Base-by-base conservation (phyloP, 768 basidiomycete species). In the Collybia nuda region DNA sequence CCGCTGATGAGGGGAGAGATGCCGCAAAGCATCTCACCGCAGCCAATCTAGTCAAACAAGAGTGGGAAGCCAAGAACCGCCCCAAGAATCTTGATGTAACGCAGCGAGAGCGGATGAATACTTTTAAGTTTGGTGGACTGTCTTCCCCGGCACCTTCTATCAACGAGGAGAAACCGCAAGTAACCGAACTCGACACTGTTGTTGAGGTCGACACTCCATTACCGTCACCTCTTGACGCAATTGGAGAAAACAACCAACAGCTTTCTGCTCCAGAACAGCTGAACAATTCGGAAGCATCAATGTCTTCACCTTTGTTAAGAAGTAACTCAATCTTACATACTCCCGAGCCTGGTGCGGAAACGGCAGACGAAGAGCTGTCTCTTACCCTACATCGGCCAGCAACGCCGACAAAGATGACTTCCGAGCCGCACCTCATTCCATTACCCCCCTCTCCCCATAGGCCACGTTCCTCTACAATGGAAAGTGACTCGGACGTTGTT, bases 41-140 rank as follows among this genome's bases (percentile, higher is more conserved):
- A 6, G 83, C 83, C 5, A 71, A 73, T 48, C 72, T 63, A 51
- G 69, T 85, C 59, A 84, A 81, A 61, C 67, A 74, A 40, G 72
- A 74, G 46, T 85, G 82, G 82, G 68, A 79, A 53, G 68, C 72
- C 2, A 68, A 62, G 52, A 76, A 79, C 53, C 60, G 57, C 21
- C 35, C 51, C 2, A 42, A 48, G 6, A 35, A 37, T n/a, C 7
- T 23, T 28, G 62, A 64, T 23, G 53, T 54, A 3, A 53, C 54
- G 3, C 58, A 66, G 42, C 54, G 58, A 29, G 62, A 64, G 17
- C 65, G 67, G 12, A 48, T 76, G 57, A 61, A 64, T 21, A 52
- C 51, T 44, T 67, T 74, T 64, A 69, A 65, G 42, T 74, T 75
- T 52, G 68, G 70, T 18, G 61, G 62, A 6, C 40, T 54, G 29